Percentiles rank a stretch among this genome's conserved stretches.
Evolutionary conservation across 805 yeast species (phyloP).

Genomic region (Candida mattraensis): DNA sequence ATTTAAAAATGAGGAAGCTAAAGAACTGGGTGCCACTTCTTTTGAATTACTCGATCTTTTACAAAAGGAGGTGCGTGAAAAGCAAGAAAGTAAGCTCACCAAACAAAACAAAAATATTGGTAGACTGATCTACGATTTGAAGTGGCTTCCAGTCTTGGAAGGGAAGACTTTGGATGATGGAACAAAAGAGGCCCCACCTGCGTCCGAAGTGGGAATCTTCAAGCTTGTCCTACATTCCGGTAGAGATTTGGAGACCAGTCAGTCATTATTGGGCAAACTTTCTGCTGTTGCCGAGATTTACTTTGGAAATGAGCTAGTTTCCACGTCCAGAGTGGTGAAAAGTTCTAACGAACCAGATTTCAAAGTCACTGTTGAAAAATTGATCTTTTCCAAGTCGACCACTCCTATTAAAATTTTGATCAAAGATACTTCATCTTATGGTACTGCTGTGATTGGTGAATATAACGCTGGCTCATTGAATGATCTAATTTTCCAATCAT

Average conservation of each 20-base stretch:
- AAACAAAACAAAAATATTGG: constrained; percentile 60
- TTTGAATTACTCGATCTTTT: constrained; percentile 59
- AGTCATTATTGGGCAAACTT: constrained; percentile 50
- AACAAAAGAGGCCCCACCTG: constrained; percentile 47
- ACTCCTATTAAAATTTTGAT: constrained; percentile 57
- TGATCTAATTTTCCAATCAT: constrained; percentile 51
- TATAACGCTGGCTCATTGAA: constrained; percentile 51
- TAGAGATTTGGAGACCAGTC: constrained; percentile 50
- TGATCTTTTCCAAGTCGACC: constrained; percentile 59
- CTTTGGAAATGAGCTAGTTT: constrained; percentile 55
- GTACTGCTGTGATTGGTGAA: constrained; percentile 51
- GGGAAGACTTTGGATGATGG: constrained; percentile 50
- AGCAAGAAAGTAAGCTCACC: constrained; percentile 42
- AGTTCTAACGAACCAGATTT: constrained; percentile 73
- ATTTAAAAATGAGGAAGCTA: constrained; percentile 57
- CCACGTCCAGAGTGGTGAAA: constrained; percentile 59
- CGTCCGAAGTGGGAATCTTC: constrained; percentile 72
- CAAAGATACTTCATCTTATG: constrained; percentile 56
- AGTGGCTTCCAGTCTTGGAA: constrained; percentile 49
- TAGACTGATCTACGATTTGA: constrained; percentile 53
- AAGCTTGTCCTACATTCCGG: constrained; percentile 64
- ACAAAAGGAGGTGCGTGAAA: constrained; percentile 50
- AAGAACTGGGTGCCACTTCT: constrained; percentile 47
- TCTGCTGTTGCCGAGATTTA: constrained; percentile 71
- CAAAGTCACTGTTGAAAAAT: constrained; percentile 60